A percentile compares a stretch with the other conserved stretches of the same genome.
Conservation (phyloP, 1,284 basidiomycete genomes). For the Garcileccinum viscosum region DNA sequence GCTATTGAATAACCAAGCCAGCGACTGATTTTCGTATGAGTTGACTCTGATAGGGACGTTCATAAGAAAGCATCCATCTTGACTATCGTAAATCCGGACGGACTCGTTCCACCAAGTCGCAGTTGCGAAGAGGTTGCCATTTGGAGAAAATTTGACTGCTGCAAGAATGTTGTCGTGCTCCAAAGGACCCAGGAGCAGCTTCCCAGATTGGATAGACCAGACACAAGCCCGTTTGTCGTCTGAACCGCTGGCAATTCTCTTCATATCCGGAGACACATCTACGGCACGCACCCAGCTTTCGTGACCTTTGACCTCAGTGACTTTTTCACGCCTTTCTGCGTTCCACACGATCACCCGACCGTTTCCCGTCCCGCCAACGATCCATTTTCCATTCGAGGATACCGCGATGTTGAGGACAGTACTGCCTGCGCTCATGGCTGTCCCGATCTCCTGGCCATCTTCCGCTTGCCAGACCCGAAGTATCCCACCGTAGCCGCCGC, state of each 20-base stretch:
- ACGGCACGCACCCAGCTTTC: constrained; percentile 1
- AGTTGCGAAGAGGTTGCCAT: constrained; percentile 14
- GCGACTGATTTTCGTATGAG: constrained; percentile 8
- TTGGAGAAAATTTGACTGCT: constrained; percentile 15
- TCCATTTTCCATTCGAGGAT: constrained; percentile 15
- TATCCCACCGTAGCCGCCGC: constrained; percentile 4
- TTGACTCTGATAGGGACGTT: constrained; percentile 3
- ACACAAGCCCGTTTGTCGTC: constrained; percentile 7
- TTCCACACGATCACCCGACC: constrained; percentile 12
- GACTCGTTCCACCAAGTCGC: constrained; percentile 12
- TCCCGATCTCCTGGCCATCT: constrained; percentile 9
- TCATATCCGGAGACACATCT: constrained; percentile 15
- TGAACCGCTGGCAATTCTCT: constrained; percentile 13
- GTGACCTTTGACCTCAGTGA: constrained; percentile 3
- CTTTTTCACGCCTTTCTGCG: neutral
- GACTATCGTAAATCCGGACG: constrained; percentile 16
- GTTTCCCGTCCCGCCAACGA: constrained; percentile 1
- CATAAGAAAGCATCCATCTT: neutral
- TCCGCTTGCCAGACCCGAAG: constrained; percentile 10
- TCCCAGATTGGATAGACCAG: constrained; percentile 10
- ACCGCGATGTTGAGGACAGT: constrained; percentile 1
- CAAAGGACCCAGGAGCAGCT: constrained; percentile 12
- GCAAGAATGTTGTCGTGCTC: constrained; percentile 6
- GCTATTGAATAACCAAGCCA: constrained; percentile 4
- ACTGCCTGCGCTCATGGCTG: neutral